Conservation (phyloP, 192 early-diverging fungal species). For the Backusella mclennaniae region DNA sequence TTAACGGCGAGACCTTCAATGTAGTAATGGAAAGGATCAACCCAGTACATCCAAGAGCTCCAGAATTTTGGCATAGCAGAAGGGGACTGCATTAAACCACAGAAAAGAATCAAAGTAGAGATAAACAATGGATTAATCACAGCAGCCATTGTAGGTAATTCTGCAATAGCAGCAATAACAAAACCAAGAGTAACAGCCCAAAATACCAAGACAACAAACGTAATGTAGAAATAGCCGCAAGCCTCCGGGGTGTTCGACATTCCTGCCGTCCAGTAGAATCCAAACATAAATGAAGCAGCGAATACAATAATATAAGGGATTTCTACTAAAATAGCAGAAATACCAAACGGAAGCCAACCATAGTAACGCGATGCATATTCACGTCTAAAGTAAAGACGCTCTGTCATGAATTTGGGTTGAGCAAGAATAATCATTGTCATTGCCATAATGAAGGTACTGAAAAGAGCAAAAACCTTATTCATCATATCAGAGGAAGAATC, state of each 20-base stretch:
- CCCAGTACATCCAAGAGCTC: constrained; percentile 64
- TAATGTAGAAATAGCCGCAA: constrained; percentile 64
- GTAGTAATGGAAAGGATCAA: constrained; percentile 66
- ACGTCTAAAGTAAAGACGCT: constrained; percentile 65
- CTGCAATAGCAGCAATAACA: constrained; percentile 65
- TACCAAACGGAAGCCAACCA: constrained; percentile 62
- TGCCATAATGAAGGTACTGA: constrained; percentile 64
- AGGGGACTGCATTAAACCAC: constrained; percentile 65
- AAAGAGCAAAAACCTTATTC: constrained; percentile 71
- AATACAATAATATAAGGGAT: constrained; percentile 68
- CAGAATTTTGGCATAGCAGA: constrained; percentile 65
- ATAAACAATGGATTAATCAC: constrained; percentile 69
- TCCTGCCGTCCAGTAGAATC: constrained; percentile 75
- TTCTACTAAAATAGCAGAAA: constrained; percentile 63
- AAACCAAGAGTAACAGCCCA: constrained; percentile 72
- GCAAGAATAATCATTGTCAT: constrained; percentile 68
- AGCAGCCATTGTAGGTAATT: constrained; percentile 54
- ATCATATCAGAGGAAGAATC: constrained; percentile 56
- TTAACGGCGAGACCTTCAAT: constrained; percentile 64
- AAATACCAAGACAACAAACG: constrained; percentile 55
- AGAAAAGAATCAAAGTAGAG: constrained; percentile 66
- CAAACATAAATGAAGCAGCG: constrained; percentile 63
- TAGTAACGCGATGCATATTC: constrained; percentile 70
- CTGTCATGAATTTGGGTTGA: constrained; percentile 66
- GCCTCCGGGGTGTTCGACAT: constrained; percentile 47